Base-by-base conservation (phyloP, 352 stramenopile genomes). In the Globisporangium ultimum region DNA sequence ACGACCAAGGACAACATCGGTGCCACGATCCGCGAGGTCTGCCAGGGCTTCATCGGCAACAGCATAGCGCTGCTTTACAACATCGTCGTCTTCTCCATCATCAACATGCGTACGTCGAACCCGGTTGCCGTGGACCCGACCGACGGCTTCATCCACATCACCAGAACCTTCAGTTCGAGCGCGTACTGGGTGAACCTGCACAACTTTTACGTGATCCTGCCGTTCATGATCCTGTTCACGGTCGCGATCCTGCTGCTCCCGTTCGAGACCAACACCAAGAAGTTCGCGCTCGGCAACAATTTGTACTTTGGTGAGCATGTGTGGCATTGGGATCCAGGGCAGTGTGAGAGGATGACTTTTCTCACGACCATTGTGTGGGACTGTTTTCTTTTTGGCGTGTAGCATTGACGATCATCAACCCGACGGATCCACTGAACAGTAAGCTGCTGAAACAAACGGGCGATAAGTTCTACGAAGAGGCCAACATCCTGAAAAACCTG, bases 351-450 rank as follows among this genome's bases (percentile, higher is more conserved):
- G 8, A 10, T 36, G 7, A 36, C 28, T 36, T 18, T 59, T 13
- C 49, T 8, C 34, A 34, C 14, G 43, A 28, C 8, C 28, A 36
- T 47, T 49, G 40, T 47, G 4, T 51, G 46, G 22, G n/a, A 28
- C 12, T 51, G 4, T 42, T 0, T 56, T 51, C 11, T 18, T 48
- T 5, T 40, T 28, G 53, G 24, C 5, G 2, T 55, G n/a, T 42
- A 86, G 80, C 74, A 18, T 49, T 89, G 43, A 88, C 80, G 14
- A 81, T 89, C 36, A 75, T 89, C n/a, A 80, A 80, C 11, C 76
- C 76, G 5, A 70, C 61, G 11, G 66, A 81, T 48, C 78, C 78
- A 8, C 57, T 78, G 20, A 61, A 68, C 18, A 57, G 62, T 5
- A 43, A 50, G 0, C 61, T 70, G 11, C 65, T 88, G 28, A 89